Percentiles rank a stretch among this genome's conserved stretches.
phyloP scores from a whole-genome alignment of 2,329 filamentous ascomycete genomes.

The Chrysoporthe puriensis region DNA sequence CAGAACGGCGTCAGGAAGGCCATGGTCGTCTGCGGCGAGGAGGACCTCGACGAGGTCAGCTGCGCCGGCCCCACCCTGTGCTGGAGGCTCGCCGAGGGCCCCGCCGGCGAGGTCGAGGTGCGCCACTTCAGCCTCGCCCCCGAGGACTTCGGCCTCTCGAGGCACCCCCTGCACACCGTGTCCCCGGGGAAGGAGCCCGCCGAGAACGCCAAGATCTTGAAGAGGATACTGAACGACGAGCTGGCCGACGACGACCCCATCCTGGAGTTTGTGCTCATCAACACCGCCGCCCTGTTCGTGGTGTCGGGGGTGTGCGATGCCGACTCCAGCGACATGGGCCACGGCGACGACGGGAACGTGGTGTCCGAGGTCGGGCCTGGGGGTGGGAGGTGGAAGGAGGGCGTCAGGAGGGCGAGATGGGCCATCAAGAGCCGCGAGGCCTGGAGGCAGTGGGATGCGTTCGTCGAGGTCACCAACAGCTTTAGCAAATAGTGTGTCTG shows the following conservation, averaged over 20 bases:
- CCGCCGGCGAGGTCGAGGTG: conserved; percentile 55
- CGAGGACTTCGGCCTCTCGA: conserved; percentile 81
- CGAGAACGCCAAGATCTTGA: conserved; percentile 86
- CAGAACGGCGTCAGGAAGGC: conserved; percentile 80
- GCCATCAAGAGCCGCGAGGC: conserved; percentile 85
- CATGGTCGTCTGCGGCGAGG: conserved; percentile 88
- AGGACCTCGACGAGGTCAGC: conserved; percentile 93
- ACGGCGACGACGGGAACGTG: conserved; percentile 79
- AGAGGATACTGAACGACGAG: conserved; percentile 74
- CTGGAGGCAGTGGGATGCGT: conserved; percentile 79
- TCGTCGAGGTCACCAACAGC: conserved; percentile 79
- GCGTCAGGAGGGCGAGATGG: conserved; percentile 84
- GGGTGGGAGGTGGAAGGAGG: conserved; percentile 92
- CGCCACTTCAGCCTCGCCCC: conserved; percentile 80
- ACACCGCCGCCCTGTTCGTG: conserved; percentile 86
- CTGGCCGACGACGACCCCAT: conserved; percentile 79
- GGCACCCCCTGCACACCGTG: conserved; percentile 76
- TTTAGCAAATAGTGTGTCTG: conserved; percentile 22
- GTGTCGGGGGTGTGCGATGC: conserved; percentile 85
- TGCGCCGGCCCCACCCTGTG: conserved; percentile 88
- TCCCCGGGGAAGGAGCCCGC: conserved; percentile 82
- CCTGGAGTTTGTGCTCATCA: conserved; percentile 91
- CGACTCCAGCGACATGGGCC: conserved; percentile 77
- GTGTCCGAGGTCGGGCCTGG: conserved; percentile 82
- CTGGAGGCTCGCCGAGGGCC: conserved; percentile 72